Conservation (phyloP, 371 early-diverging fungal species). For the Rhizomucor miehei region DNA sequence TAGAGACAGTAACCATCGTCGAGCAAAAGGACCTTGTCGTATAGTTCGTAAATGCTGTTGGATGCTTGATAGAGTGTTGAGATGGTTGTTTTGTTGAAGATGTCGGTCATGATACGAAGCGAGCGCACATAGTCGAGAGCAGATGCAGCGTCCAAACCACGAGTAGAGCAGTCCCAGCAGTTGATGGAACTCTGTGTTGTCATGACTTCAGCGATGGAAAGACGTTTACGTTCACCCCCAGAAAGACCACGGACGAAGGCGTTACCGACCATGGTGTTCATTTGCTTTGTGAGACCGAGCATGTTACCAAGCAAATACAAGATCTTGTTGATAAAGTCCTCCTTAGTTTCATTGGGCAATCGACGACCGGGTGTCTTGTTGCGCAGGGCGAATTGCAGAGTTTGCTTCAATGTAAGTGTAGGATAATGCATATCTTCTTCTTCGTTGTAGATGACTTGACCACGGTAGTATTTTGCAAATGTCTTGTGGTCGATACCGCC, state of each 20-base stretch:
- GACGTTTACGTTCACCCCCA: constrained; percentile 87
- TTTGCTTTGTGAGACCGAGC: constrained; percentile 68
- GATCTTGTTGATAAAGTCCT: constrained; percentile 25
- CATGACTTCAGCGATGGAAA: constrained; percentile 83
- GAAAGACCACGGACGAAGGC: constrained; percentile 77
- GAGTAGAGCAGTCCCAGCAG: constrained; percentile 86
- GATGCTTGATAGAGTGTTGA: constrained; percentile 70
- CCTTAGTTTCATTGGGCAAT: constrained; percentile 20
- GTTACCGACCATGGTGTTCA: constrained; percentile 80
- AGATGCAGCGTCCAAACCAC: constrained; percentile 87
- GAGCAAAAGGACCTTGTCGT: constrained; percentile 72
- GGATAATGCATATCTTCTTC: constrained; percentile 51
- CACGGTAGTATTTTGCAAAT: constrained; percentile 39
- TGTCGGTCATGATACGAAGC: constrained; percentile 62
- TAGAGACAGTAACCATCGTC: constrained; percentile 73
- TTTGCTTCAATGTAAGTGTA: constrained; percentile 35
- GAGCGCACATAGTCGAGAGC: constrained; percentile 77
- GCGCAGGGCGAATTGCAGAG: constrained; percentile 48
- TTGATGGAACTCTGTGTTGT: constrained; percentile 68
- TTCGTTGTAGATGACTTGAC: constrained; percentile 44
- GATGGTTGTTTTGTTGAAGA: constrained; percentile 62
- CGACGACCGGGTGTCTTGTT: constrained; percentile 41
- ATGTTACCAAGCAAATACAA: constrained; percentile 47
- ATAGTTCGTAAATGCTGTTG: constrained; percentile 71
- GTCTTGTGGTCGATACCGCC: constrained; percentile 39